Evolutionary conservation across 768 basidiomycete genomes (phyloP), one percentile per base, ranked within the genome.

Genomic region (Chalciporus chontae): DNA sequence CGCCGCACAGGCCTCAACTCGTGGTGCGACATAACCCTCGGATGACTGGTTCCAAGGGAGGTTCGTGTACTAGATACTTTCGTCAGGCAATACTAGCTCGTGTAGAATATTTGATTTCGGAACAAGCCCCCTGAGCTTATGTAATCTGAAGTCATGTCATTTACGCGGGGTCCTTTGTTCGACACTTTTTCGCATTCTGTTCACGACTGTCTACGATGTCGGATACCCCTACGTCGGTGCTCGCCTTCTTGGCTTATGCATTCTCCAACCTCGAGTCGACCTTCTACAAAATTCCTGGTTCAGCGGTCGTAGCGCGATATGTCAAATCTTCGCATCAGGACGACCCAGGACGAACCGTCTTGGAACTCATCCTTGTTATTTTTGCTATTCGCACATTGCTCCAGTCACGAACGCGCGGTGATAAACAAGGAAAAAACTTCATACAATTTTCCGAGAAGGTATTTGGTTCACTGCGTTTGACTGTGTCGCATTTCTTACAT

Each of bases 281-380:
- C 0, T 93, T 94, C 68, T 82, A 79, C 72, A 81, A 77, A 52
- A 68, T 92, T 14, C 90, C 90, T 8, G 90, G 90, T 38, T 91
- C 90, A 8, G 82, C 85, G 3, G 87, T 94, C 52, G 70, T 92
- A 54, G 80, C 88, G 54, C 88, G 94, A 58, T 96, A 96, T 66
- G 89, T 98, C 72, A 87, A 82, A 71, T 92, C 90, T 24, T 94
- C 91, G 0, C 94, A 99, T 68, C 89, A 90, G 69, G 89, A 99
- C 65, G 96, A 99, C 70, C 96, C 96, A 1, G 90, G 88, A 27
- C 78, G 96, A 47, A 93, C 92, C 0, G 59, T 97, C 8, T 79
- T 99, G 44, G 96, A 99, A 69, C 67, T 97, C 18, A 82, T 95
- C 43, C 80, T 99, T 31, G 66, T 94, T 47, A 73, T 90, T 40